Evolutionary conservation across 805 yeast species (phyloP).

Genomic region (Debaryomyces tyrocola): DNA sequence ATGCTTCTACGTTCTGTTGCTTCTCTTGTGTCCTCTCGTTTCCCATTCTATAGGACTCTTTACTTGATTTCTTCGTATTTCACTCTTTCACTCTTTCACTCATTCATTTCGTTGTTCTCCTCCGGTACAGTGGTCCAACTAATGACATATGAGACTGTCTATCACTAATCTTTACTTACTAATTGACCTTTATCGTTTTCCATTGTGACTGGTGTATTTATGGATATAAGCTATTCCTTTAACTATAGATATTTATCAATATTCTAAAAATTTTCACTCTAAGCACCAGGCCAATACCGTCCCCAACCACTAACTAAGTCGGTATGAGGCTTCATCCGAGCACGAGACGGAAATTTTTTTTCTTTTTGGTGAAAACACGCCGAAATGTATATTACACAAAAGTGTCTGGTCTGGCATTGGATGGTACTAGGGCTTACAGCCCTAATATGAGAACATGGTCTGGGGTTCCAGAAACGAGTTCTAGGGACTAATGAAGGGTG

Average conservation of each 20-base stretch:
- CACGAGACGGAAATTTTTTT: slow-evolving; percentile 1
- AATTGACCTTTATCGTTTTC: slow-evolving; percentile 99
- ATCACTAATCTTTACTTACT: slow-evolving; percentile 53
- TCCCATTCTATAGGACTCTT: too few species aligned
- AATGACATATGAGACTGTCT: too few species aligned
- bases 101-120: too few species aligned
- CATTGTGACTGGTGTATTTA: slow-evolving; percentile 60
- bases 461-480: too few species aligned
- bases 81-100: too few species aligned
- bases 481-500: too few species aligned
- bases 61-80: too few species aligned
- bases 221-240: slow-evolving; percentile 6
- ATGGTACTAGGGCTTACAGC: neutral
- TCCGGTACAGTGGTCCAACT: too few species aligned
- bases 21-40: too few species aligned
- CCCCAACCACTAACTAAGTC: neutral
- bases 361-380: neutral
- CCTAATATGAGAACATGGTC: neutral
- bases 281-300: neutral
- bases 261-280: neutral
- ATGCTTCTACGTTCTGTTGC: too few species aligned
- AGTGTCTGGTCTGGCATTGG: neutral
- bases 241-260: neutral
- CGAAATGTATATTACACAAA: neutral
- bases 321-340: neutral